These are phyloP conservation scores for Populus euphratica DNA, from an alignment of 345 rosid species.

Conservation along the genomic window DNA sequence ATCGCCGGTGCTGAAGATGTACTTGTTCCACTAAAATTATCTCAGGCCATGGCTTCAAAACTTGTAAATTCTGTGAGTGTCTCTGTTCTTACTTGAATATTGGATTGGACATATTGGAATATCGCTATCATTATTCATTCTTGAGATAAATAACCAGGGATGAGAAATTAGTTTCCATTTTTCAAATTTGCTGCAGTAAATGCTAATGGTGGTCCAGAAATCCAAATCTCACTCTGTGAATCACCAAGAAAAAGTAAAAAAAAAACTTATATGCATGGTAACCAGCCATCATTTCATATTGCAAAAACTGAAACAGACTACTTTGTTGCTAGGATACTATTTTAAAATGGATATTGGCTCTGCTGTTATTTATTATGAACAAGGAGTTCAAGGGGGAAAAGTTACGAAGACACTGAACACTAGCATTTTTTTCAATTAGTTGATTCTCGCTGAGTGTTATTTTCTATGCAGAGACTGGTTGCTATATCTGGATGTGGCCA, in stretches of 20 bases:
- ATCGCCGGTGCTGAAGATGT: constrained; percentile 86
- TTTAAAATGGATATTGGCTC: not conserved
- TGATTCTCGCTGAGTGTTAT: not conserved
- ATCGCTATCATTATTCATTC: not conserved
- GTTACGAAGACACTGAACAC: not conserved
- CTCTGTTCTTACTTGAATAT: not conserved
- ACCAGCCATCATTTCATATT: not conserved
- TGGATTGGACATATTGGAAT: not conserved
- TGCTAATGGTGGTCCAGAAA: not conserved
- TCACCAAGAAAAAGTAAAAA: too few relatives aligned
- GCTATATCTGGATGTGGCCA: constrained; percentile 96
- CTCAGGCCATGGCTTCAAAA: constrained; percentile 81
- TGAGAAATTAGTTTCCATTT: not conserved
- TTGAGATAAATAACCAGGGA: not conserved
- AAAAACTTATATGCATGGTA: not conserved
- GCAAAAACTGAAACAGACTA: not conserved
- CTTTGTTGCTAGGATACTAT: not conserved
- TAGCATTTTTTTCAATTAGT: not conserved
- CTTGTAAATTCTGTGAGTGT: constrained; percentile 86
- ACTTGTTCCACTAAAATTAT: constrained; percentile 72
- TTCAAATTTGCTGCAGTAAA: not conserved
- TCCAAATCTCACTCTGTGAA: not conserved
- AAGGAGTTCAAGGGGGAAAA: not conserved
- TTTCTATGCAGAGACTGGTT: constrained; percentile 71
- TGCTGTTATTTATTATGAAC: too few relatives aligned